A percentile compares a stretch with the other conserved stretches of the same genome.
Evolutionary conservation across 2,329 filamentous ascomycete species (phyloP).

Genomic region (Fusarium verticillioides): DNA sequence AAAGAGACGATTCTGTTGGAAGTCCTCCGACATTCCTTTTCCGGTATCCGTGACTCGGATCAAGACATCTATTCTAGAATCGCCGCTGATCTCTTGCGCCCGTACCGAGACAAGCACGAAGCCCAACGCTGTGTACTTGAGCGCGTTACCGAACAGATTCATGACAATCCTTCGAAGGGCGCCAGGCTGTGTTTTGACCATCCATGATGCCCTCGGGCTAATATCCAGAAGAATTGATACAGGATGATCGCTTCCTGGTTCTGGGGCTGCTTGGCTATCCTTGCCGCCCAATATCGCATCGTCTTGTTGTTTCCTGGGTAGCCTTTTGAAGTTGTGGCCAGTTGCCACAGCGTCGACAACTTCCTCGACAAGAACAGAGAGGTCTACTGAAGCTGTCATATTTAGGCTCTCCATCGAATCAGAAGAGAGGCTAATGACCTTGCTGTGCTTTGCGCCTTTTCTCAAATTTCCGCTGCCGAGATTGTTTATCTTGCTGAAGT

Average conservation of each 20-base stretch:
- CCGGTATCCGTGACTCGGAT: constrained; percentile 70
- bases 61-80: constrained; percentile 41
- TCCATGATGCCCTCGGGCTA: constrained; percentile 57
- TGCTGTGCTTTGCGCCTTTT: constrained; percentile 32
- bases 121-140: constrained; percentile 69
- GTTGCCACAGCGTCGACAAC: constrained; percentile 55
- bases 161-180: constrained; percentile 65
- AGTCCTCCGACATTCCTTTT: constrained; percentile 72
- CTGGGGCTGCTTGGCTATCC: constrained; percentile 7
- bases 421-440: constrained; percentile 36
- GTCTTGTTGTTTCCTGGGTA: constrained; percentile 8
- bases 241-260: constrained; percentile 37
- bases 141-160: constrained; percentile 71
- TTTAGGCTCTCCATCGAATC: constrained; percentile 49
- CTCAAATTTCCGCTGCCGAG: constrained; percentile 45
- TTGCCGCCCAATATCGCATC: neutral
- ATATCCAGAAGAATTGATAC: constrained; percentile 65
- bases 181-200: constrained; percentile 64
- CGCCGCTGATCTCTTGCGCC: constrained; percentile 38
- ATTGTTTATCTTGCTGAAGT: constrained; percentile 56
- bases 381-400: constrained; percentile 48
- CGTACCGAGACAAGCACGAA: constrained; percentile 57
- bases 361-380: constrained; percentile 51
- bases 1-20: constrained; percentile 68
- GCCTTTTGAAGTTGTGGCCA: constrained; percentile 51